These are phyloP conservation scores for Sugiyamaella valdiviana DNA, from an alignment of 805 yeast genomes.

Conservation along the genomic window DNA sequence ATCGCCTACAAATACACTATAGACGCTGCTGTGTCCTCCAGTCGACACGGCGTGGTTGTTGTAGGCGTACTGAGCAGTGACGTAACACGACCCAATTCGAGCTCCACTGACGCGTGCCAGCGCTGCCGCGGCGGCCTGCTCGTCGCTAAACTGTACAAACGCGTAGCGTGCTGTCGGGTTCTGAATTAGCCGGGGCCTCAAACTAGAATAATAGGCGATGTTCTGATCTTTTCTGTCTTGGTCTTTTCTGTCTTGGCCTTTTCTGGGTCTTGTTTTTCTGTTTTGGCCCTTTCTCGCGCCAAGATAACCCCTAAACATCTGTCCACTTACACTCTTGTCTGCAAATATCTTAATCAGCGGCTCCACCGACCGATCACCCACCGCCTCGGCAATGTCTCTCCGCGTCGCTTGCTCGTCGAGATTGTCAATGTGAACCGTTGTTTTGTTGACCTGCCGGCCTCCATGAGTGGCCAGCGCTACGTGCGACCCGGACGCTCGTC, in stretches of 20 bases:
- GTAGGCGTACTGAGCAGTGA: slow-evolving; percentile 39
- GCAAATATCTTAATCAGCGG: slow-evolving; percentile 61
- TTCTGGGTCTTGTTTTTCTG: too few species aligned
- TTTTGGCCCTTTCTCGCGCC: too few species aligned
- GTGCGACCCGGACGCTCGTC: neutral
- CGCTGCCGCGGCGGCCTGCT: slow-evolving; percentile 50
- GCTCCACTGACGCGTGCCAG: slow-evolving; percentile 17
- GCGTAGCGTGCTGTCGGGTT: slow-evolving; percentile 54
- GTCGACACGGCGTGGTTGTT: slow-evolving; percentile 57
- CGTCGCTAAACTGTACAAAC: slow-evolving; percentile 61
- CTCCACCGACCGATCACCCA: slow-evolving; percentile 54
- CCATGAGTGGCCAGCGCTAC: slow-evolving; percentile 56
- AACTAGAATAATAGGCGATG: neutral
- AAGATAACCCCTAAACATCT: neutral
- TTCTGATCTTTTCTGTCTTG: too few species aligned
- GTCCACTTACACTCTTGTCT: slow-evolving; percentile 50
- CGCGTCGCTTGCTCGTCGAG: slow-evolving; percentile 61
- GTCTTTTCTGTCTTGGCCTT: too few species aligned
- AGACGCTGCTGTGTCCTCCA: slow-evolving; percentile 45
- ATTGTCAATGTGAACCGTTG: slow-evolving; percentile 71
- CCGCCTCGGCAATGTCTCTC: slow-evolving; percentile 53
- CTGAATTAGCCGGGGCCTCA: too few species aligned
- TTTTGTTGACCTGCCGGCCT: slow-evolving; percentile 72
- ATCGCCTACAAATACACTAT: slow-evolving; percentile 81
- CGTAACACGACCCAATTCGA: neutral